Evolutionary conservation across 148 eudicot species (phyloP), one percentile per base, ranked within the genome.

Genomic region (Beta vulgaris): DNA sequence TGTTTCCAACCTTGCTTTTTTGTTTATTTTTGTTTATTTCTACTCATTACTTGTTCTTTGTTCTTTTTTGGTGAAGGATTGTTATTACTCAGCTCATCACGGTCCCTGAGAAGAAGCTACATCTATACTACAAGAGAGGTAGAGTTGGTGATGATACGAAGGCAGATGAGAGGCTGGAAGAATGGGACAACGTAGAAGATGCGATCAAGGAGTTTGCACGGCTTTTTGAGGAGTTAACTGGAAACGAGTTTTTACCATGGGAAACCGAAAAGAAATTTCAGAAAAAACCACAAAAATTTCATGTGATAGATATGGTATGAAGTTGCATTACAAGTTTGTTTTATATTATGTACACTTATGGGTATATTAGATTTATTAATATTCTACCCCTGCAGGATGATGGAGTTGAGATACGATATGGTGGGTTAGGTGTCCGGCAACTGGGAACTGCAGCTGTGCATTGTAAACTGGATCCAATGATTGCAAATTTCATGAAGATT

Each of bases 201-300:
- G 93, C 91, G 4, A 69, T 91, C 18, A 76, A 81, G 51, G 93
- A 93, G 78, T 93, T 93, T 25, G 88, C 85, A 23, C 75, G 86
- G 57, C 85, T 86, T 25, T 93, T 91, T 13, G 87, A 93, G 75
- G 97, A 88, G 72, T 54, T 91, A 1, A 91, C 98, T 0, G 97
- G 94, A 36, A 91, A 90, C 6, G 86, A 91, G 67, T 91, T 93
- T 44, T 81, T 83, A 68, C 91, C 87, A 1, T 93, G 98, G 98
- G 94, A 91, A 69, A 91, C 76, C 53, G 98, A 91, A 78, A 93
- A 91, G 90, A 88, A 84, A 64, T 76, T 93, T 54, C 82, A 88
- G 46, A 93, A 93, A 86, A 84, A 88, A 64, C 83, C 79, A 0
- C 75, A 73, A 18, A 93, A 84, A 69, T 90, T 91, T 48, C 86